Percentiles rank a stretch among this genome's conserved stretches.
phyloP scores from a whole-genome alignment of 169 alveolate species.

The Cardiosporidium cionae region DNA sequence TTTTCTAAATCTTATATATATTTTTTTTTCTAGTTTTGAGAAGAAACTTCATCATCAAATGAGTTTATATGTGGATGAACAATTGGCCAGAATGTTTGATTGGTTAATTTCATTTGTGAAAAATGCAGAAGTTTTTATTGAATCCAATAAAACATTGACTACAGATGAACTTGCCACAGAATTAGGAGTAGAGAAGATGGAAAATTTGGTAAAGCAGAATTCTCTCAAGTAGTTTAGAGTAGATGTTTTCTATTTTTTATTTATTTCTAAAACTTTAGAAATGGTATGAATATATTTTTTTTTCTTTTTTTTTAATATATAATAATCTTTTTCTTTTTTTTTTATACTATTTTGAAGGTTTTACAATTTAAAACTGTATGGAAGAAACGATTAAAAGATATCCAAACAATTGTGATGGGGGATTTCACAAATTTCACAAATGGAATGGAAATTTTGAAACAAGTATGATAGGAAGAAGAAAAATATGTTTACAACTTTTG shows the following conservation, averaged over 20 bases:
- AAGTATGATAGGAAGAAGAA: not conserved
- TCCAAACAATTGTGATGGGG: not conserved
- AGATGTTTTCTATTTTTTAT: too few relatives aligned
- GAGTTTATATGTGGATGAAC: conserved; percentile 3
- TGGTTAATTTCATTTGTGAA: not conserved
- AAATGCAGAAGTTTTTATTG: not conserved
- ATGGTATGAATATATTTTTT: too few relatives aligned
- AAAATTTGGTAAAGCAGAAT: too few relatives aligned
- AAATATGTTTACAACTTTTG: too few relatives aligned
- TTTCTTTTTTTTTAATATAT: too few relatives aligned
- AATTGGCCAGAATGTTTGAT: not conserved
- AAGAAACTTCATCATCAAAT: not conserved
- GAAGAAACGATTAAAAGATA: not conserved
- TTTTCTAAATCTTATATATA: too few relatives aligned
- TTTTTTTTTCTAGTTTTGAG: not conserved
- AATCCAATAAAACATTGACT: too few relatives aligned
- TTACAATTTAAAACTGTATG: conserved; percentile 3
- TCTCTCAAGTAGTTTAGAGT: too few relatives aligned
- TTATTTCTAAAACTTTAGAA: too few relatives aligned
- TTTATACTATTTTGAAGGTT: not conserved
- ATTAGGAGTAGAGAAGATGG: too few relatives aligned
- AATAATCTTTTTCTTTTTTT: too few relatives aligned
- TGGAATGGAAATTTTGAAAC: conserved; percentile 27
- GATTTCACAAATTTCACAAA: conserved; percentile 11
- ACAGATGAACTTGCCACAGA: too few relatives aligned